phyloP scores from a whole-genome alignment of 148 eudicot genomes.

The Spergularia bocconei region DNA sequence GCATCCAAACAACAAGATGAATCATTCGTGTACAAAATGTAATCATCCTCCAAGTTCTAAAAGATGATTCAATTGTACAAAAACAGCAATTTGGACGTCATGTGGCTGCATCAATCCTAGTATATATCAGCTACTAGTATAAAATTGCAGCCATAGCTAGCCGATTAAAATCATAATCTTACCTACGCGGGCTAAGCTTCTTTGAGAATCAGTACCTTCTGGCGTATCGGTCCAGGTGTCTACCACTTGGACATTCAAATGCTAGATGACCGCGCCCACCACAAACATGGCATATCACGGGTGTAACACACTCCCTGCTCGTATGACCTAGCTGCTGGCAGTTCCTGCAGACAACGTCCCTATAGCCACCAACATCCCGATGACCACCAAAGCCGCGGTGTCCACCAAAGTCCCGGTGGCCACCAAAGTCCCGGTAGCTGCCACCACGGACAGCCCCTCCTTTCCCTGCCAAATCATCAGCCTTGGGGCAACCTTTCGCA shows the following conservation, averaged over 20 bases:
- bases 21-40: no score
- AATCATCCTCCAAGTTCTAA: no score
- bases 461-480: constrained; percentile 28
- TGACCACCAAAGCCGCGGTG: neutral
- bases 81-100: neutral
- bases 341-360: constrained; percentile 41
- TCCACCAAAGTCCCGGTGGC: neutral
- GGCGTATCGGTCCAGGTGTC: constrained; percentile 32
- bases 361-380: constrained; percentile 26
- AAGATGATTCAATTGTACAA: no score
- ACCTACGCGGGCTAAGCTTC: neutral
- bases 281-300: constrained; percentile 47
- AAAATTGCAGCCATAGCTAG: neutral
- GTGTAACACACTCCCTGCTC: constrained; percentile 42
- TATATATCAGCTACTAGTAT: neutral
- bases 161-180: neutral
- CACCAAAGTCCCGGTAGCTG: neutral
- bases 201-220: constrained; percentile 20
- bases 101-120: neutral
- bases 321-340: constrained; percentile 46
- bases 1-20: no score
- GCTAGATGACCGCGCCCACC: constrained; percentile 53
- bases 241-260: constrained; percentile 42
- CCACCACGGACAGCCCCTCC: constrained; percentile 24
- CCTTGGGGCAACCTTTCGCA: constrained; percentile 47